Evolutionary conservation across 352 stramenopile species (phyloP).

Genomic region (Phytophthora multivora): DNA sequence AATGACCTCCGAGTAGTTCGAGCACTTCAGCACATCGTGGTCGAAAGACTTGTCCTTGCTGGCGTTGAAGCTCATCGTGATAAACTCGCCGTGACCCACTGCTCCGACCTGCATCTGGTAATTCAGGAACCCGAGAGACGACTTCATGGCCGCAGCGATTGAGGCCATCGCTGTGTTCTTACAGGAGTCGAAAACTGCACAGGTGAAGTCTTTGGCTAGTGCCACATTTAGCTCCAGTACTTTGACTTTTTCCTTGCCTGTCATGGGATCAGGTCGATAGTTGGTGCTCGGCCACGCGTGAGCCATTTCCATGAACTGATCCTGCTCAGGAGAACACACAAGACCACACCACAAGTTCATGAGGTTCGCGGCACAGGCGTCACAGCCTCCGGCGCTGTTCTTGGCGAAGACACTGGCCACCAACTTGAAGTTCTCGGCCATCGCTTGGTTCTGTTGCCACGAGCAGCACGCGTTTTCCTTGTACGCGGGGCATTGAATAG

Average conservation of each 20-base stretch:
- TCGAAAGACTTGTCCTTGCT: slow-evolving; percentile 49
- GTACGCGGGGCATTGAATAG: slow-evolving; percentile 89
- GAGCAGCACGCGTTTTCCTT: slow-evolving; percentile 78
- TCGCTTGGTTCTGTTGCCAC: slow-evolving; percentile 90
- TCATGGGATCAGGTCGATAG: slow-evolving; percentile 79
- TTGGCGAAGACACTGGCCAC: slow-evolving; percentile 70
- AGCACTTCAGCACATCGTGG: slow-evolving; percentile 69
- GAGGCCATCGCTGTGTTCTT: slow-evolving; percentile 86
- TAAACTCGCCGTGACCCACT: slow-evolving; percentile 88
- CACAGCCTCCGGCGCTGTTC: slow-evolving; percentile 73
- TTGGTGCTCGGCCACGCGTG: slow-evolving; percentile 68
- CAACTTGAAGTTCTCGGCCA: slow-evolving; percentile 89
- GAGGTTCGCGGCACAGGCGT: slow-evolving; percentile 83
- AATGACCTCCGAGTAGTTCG: slow-evolving; percentile 76
- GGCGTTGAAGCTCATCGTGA: slow-evolving; percentile 74
- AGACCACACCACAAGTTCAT: slow-evolving; percentile 89
- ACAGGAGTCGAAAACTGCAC: slow-evolving; percentile 83
- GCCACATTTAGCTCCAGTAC: slow-evolving; percentile 81
- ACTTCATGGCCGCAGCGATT: slow-evolving; percentile 75
- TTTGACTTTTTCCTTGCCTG: slow-evolving; percentile 72
- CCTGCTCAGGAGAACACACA: slow-evolving; percentile 79
- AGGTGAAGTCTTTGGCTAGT: slow-evolving; percentile 75
- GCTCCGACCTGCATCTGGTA: slow-evolving; percentile 90
- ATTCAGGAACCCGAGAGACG: slow-evolving; percentile 86
- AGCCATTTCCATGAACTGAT: slow-evolving; percentile 75